Percentiles rank a stretch among this genome's conserved stretches.
phyloP scores from a whole-genome alignment of 805 yeast species.

The Lipomyces anomalus region DNA sequence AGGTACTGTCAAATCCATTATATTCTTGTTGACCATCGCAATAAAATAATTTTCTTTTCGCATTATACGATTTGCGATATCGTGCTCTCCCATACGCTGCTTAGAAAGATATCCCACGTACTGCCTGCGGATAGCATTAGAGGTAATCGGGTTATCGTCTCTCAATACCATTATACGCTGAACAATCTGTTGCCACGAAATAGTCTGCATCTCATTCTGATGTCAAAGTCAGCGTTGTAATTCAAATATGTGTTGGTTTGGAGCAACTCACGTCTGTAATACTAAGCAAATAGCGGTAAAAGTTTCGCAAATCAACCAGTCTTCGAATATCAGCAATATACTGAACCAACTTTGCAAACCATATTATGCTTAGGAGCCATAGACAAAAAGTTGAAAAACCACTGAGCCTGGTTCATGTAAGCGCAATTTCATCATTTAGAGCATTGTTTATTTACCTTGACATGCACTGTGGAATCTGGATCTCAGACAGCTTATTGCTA shows the following conservation, averaged over 20 bases:
- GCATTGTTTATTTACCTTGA: constrained; percentile 27
- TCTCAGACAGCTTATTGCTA: constrained; percentile 35
- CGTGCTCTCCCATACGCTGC: constrained; percentile 80
- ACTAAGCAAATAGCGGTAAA: constrained; percentile 64
- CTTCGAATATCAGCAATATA: constrained; percentile 58
- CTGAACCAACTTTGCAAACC: constrained; percentile 38
- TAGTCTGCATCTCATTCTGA: constrained; percentile 74
- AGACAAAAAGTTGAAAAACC: constrained; percentile 50
- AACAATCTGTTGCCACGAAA: constrained; percentile 86
- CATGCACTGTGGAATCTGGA: constrained; percentile 46
- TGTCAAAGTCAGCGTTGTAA: background rate
- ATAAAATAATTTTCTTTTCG: constrained; percentile 89
- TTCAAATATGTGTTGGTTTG: no score
- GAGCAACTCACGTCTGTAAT: constrained; percentile 49
- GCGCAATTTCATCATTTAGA: background rate
- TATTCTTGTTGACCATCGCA: constrained; percentile 74
- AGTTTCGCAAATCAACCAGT: constrained; percentile 66
- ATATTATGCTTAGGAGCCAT: constrained; percentile 50
- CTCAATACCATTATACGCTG: constrained; percentile 65
- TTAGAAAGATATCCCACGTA: constrained; percentile 45
- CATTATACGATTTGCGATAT: constrained; percentile 93
- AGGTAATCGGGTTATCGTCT: constrained; percentile 71
- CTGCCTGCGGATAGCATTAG: constrained; percentile 29
- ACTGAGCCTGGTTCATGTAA: constrained; percentile 8
- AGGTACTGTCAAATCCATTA: constrained; percentile 61